Evolutionary conservation across 805 yeast genomes (phyloP), one percentile per base, ranked within the genome.

Genomic region (Brettanomyces custersianus): DNA sequence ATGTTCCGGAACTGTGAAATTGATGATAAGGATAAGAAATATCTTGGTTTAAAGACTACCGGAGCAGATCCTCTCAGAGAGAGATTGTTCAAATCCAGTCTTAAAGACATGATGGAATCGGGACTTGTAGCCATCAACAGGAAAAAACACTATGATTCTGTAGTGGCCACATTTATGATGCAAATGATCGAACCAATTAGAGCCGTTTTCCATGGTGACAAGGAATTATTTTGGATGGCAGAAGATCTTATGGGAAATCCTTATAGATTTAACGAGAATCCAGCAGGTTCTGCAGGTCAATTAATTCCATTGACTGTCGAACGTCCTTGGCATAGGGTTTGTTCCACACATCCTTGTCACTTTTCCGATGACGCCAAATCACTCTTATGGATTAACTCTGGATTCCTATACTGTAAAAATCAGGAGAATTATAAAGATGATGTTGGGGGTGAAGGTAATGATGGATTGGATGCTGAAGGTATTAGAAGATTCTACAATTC

Each of bases 151-250:
- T 68, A 71, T 35, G 56, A 63, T 37, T 69, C 77, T 3, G 49
- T 71, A 10, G 12, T 30, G 5, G 55, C 68, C 38, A 62, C 77
- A 2, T 55, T 60, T 6, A 47, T 57, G 13, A 41, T 69, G 40
- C 72, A 69, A 41, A 52, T 68, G 44, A 62, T 65, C 52, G 55
- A 55, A 36, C 52, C 69, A 19, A 60, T 68, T 18, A 55, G 65
- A 1, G 63, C 70, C 2, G 69, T 77, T 15, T 66, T 80, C 8
- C 81, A 82, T 66, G 94, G 94, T 27, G 94, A 82, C 43, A 82
- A 82, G 46, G 92, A 82, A 50, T 60, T 81, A 44, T 75, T 80
- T 47, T 80, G 90, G 90, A 50, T 82, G 23, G 84, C 83, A 2
- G 72, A 76, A 52, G 64, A 70, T 31, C 59, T 70, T 27, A 63